These are phyloP conservation scores for Aspergillus thermomutatus DNA, from an alignment of 2,329 filamentous ascomycete species.

Conservation along the genomic window DNA sequence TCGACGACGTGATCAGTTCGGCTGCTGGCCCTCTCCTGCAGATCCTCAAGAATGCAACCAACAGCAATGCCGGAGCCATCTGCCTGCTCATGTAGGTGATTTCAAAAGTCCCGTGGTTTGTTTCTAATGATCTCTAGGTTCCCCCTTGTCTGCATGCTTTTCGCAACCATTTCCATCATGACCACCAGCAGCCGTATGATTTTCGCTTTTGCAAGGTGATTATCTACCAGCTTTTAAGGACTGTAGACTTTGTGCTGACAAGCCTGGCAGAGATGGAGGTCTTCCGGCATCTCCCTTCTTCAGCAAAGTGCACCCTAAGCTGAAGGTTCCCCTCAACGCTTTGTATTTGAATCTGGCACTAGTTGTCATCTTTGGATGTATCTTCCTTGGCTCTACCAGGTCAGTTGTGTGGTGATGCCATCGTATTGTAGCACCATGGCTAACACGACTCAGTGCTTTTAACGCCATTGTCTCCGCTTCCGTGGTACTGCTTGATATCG, in stretches of 20 bases:
- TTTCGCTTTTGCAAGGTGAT: slow-evolving; percentile 32
- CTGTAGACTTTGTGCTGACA: slow-evolving; percentile 2
- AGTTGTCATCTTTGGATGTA: slow-evolving; percentile 65
- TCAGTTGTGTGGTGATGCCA: slow-evolving; percentile 21
- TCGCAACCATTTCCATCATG: slow-evolving; percentile 33
- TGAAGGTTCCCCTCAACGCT: slow-evolving; percentile 65
- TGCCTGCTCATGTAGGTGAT: slow-evolving; percentile 57
- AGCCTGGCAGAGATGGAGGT: slow-evolving; percentile 55
- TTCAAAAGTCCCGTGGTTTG: background rate
- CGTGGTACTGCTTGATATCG: slow-evolving; percentile 68
- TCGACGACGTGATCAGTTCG: slow-evolving; percentile 54
- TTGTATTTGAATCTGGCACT: slow-evolving; percentile 58
- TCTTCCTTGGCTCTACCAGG: slow-evolving; percentile 62
- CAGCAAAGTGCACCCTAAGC: slow-evolving; percentile 56
- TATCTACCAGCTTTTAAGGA: no score
- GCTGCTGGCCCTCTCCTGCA: slow-evolving; percentile 58
- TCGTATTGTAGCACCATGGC: background rate
- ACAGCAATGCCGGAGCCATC: slow-evolving; percentile 58
- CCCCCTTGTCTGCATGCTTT: slow-evolving; percentile 30
- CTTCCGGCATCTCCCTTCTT: slow-evolving; percentile 61
- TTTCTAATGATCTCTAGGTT: slow-evolving; percentile 13
- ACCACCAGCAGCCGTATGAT: slow-evolving; percentile 36
- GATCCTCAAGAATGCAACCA: slow-evolving; percentile 62
- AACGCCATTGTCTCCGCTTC: slow-evolving; percentile 69
- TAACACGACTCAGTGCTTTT: slow-evolving; percentile 52